Evolutionary conservation across 345 rosid species (phyloP).

Genomic region (Citrus sinensis): DNA sequence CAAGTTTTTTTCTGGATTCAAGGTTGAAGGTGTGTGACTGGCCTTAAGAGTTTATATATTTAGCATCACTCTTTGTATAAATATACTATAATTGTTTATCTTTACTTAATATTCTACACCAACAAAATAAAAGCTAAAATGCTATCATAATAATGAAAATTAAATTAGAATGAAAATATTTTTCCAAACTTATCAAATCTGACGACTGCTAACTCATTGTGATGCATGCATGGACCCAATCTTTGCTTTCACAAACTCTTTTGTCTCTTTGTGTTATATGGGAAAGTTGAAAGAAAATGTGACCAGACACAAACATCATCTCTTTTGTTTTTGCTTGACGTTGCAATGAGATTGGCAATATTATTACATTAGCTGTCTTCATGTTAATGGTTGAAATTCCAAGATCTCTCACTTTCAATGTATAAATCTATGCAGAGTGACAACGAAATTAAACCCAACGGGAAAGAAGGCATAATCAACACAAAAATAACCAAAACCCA

Average conservation of each 20-base stretch:
- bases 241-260: not conserved
- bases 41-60: too few species aligned
- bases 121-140: too few species aligned
- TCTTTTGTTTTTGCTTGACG: not conserved
- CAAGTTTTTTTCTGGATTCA: too few species aligned
- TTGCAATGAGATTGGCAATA: not conserved
- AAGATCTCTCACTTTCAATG: too few species aligned
- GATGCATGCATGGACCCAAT: not conserved
- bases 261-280: not conserved
- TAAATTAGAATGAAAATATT: not conserved
- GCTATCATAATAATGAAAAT: not conserved
- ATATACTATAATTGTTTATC: too few species aligned
- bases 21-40: too few species aligned
- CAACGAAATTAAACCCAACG: not conserved
- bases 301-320: not conserved
- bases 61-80: too few species aligned
- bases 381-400: not conserved
- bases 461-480: not conserved
- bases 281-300: not conserved
- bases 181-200: not conserved
- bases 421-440: not conserved
- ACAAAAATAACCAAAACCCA: not conserved
- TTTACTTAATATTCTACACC: too few species aligned
- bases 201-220: not conserved
- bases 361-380: not conserved